A percentile compares a stretch with the other conserved stretches of the same genome.
Evolutionary conservation across 768 basidiomycete species (phyloP).

Genomic region (Auricularia auricula-judae): DNA sequence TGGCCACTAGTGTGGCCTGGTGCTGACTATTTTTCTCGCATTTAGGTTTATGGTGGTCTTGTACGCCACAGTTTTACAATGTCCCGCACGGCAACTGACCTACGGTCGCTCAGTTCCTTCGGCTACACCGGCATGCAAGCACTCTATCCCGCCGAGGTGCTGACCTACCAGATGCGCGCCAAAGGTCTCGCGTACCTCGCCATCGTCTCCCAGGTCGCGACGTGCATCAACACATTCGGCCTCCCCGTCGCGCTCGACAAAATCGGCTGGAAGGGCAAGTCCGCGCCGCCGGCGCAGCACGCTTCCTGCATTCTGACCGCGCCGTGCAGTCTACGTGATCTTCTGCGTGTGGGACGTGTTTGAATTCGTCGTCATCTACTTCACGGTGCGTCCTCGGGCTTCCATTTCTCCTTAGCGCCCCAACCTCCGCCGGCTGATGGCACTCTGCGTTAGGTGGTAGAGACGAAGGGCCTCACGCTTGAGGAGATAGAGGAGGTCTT

Average conservation of each 20-base stretch:
- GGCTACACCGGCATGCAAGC: constrained; percentile 53
- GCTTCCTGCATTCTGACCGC: background rate
- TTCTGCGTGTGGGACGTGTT: constrained; percentile 40
- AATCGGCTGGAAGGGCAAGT: constrained; percentile 30
- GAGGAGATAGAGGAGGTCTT: constrained; percentile 18
- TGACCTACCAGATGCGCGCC: constrained; percentile 38
- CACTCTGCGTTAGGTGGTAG: background rate
- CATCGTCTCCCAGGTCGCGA: constrained; percentile 23
- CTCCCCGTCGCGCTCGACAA: constrained; percentile 36
- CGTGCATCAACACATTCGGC: constrained; percentile 41
- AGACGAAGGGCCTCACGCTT: constrained; percentile 11
- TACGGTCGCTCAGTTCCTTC: constrained; percentile 17
- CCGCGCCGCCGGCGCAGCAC: too few relatives aligned
- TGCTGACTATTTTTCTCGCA: too few relatives aligned
- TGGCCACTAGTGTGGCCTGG: too few relatives aligned
- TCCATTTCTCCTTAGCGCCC: too few relatives aligned
- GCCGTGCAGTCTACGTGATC: constrained; percentile 26
- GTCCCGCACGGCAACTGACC: too few relatives aligned
- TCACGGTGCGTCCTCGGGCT: constrained; percentile 17
- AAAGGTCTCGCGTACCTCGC: constrained; percentile 39
- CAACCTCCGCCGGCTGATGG: too few relatives aligned
- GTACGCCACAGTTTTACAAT: too few relatives aligned
- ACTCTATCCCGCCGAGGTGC: constrained; percentile 42
- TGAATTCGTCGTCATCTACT: constrained; percentile 35
- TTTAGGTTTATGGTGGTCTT: too few relatives aligned